Evolutionary conservation across 257 asterid species (phyloP), one percentile per base, ranked within the genome.

Genomic region (Gentiana straminea): DNA sequence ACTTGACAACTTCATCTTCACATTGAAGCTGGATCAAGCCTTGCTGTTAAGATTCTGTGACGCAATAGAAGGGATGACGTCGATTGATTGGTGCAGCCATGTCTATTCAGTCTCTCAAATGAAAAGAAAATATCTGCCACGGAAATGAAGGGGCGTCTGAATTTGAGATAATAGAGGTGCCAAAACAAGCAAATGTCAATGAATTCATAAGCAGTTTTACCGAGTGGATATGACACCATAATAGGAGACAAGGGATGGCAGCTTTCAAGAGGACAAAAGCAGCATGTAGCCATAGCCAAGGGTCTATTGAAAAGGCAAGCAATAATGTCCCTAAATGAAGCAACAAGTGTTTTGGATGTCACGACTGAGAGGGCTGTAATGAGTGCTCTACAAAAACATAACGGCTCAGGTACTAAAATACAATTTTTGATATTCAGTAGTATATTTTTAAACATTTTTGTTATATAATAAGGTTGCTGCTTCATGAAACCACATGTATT

Each of bases 191-290:
- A 70, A 80, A 82, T 76, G 72, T 81, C 53, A 86, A 82, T 60
- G 80, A 81, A 13, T 79, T 84, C 53, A 69, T 80, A 63, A 79
- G 96, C 78, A 82, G 61, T 57, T 24, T 73, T 88, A 62, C 90
- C 84, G 2, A 55, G 75, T 38, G 96, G 89, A 62, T 88, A 82
- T 34, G 68, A 77, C 51, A 82, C 94, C 1, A 50, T 71, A 44
- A 90, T 79, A 1, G 93, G 96, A 69, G 95, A 84, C 57, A 78
- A 80, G 60, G 94, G 95, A 67, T 75, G 84, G 64, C 96, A 79
- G 59, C 94, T 82, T 67, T 84, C 96, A 9, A 93, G 94, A 54
- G 94, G 94, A 59, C 94, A 82, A 52, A 84, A 87, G 68, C 96
- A 87, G 64, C 63, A 87, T 64, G 68, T 82, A 77, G 94, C 86